Base-by-base conservation (phyloP, 768 basidiomycete species). In the Russula compacta region DNA sequence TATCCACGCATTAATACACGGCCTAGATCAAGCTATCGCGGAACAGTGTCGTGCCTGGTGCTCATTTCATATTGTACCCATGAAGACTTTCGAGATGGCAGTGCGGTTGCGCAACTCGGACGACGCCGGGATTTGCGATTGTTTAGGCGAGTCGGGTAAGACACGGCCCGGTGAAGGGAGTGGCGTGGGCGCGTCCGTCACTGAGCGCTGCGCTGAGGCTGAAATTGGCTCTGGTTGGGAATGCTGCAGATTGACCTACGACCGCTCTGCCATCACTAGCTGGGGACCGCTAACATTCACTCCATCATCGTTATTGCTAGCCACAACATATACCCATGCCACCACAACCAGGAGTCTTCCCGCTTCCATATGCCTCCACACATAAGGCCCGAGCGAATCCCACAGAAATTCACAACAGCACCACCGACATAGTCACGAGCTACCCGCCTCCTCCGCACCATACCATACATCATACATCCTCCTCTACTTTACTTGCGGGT, bases 341-440 rank as follows among this genome's bases (percentile, higher is more conserved):
- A 52, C 86, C 86, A 48, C 84, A 86, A 63, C 83, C 81, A 65
- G 86, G 86, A 56, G 74, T 87, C 63, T 88, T 88, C 68, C 75
- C 83, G 3, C 71, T 87, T 15, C 80, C 84, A 15, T 82, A 82
- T 69, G 74, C 78, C 35, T 75, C 81, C 53, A 75, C 73, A 14
- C 78, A 76, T 70, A 76, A 78, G 69, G 70, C 75, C 44, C 74
- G 75, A 53, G 70, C 72, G 4, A 63, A 65, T 21, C 62, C 43
- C 21, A 51, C 53, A 9, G 61, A 68, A 43, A 58, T 60, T 19
- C 71, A 72, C 38, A 70, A 69, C 52, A 64, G 70, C 33, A 74
- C 68, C 44, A 60, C 58, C 35, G 66, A 72, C 64, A 72, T 67
- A 44, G 69, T 68, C 56, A 69, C 67, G 54, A 70, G 73, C 49